Evolutionary conservation across 2,329 filamentous ascomycete species (phyloP), one percentile per base, ranked within the genome.

Genomic region (Orbilia javanica): DNA sequence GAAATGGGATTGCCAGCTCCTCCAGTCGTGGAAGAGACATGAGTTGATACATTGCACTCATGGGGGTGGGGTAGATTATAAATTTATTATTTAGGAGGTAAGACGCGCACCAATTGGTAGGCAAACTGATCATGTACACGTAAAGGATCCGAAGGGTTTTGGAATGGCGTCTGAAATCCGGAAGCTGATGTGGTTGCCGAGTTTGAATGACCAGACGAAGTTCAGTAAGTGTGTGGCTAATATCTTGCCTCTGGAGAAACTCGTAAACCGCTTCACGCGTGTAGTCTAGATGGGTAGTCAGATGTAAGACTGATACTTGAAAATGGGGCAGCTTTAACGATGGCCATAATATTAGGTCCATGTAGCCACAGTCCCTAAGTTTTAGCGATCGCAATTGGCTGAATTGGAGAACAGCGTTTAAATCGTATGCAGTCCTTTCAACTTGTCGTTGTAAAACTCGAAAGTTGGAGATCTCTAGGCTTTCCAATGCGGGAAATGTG

Each of bases 121-220:
- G n/a, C n/a, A n/a, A n/a, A 15, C 10, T 42, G 3, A 62, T 25
- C 53, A 63, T 63, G 0, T 18, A 18, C 13, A 70, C 27, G 44
- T 62, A 70, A 31, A 70, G 27, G n/a, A 46, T 20, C 29, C 44
- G 53, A n/a, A 70, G 55, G 20, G 53, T 60, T n/a, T 53, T 52
- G 8, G 34, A 27, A 63, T 70, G 67, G 13, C 60, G 42, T 11
- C 60, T 29, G 6, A 70, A 5, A 20, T 52, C 31, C n/a, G 67
- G 67, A 29, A 52, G 63, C 55, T 70, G 20, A 18, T 20, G 22
- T 50, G 42, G 8, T 29, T 46, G 11, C 27, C 18, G 2, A 62
- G n/a, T 44, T 27, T 20, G 34, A n/a, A 70, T 63, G 6, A 53
- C 15, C 2, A 52, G 42, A 4, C 53, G 39, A 18, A 70, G 53